Evolutionary conservation across 495 filamentous ascomycete species (phyloP).

Genomic region (Trichoderma orchidacearum): DNA sequence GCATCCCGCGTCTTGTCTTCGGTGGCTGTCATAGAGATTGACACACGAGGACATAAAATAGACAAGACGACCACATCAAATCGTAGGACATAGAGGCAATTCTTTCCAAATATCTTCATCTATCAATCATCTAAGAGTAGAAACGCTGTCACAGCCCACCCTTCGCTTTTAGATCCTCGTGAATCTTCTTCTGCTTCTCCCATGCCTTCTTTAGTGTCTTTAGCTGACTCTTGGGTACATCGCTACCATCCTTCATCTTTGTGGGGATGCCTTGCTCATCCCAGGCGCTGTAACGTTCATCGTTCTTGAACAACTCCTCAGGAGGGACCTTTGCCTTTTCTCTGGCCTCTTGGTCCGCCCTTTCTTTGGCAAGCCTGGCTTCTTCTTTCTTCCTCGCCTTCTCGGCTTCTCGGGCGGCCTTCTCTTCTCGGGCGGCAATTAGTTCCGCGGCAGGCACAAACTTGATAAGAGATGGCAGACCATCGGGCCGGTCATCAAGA

Average conservation of each 20-base stretch:
- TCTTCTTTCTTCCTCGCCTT: conserved; percentile 45
- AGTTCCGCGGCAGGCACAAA: conserved; percentile 61
- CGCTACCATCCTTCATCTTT: conserved; percentile 58
- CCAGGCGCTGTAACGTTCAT: conserved; percentile 65
- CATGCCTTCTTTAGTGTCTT: conserved; percentile 90
- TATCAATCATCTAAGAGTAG: background rate
- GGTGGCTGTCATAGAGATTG: too few relatives aligned
- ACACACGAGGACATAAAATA: too few relatives aligned
- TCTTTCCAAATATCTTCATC: background rate
- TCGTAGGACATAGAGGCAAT: background rate
- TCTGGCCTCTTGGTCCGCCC: conserved; percentile 34
- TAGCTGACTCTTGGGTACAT: conserved; percentile 61
- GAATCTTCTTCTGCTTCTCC: conserved; percentile 81
- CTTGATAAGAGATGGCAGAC: conserved; percentile 63
- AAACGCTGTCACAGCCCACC: conserved; percentile 8
- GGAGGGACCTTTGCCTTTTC: conserved; percentile 62
- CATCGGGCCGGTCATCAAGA: conserved; percentile 62
- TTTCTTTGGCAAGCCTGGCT: conserved; percentile 44
- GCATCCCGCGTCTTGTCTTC: background rate
- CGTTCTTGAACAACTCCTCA: conserved; percentile 56
- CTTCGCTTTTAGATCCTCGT: conserved; percentile 39
- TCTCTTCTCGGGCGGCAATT: conserved; percentile 57
- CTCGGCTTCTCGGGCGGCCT: conserved; percentile 40
- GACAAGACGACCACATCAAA: too few relatives aligned
- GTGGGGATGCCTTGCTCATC: conserved; percentile 77